A percentile compares a stretch with the other conserved stretches of the same genome.
phyloP scores from a whole-genome alignment of 306 rosid species.

The Inga laurina region DNA sequence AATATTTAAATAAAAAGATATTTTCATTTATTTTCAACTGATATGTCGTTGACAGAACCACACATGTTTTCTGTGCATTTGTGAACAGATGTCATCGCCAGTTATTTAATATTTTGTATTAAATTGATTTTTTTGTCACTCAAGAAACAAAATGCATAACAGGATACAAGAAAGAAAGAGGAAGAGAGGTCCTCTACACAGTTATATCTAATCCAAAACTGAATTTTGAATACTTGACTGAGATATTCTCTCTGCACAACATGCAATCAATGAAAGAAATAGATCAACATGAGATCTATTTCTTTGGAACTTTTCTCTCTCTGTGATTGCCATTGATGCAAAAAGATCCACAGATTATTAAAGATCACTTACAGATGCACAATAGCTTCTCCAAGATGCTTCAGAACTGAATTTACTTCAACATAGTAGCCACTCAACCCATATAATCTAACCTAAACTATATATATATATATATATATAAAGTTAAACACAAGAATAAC shows the following conservation, averaged over 20 bases:
- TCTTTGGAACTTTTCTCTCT: neutral
- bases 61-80: neutral
- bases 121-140: neutral
- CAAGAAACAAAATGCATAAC: neutral
- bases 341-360: neutral
- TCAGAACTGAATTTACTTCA: neutral
- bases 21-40: neutral
- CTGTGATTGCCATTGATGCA: neutral
- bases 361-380: neutral
- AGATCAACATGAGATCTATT: neutral
- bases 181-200: no score
- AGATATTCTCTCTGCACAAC: neutral
- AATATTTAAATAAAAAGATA: no score
- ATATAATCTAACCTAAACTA: neutral
- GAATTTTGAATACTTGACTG: neutral
- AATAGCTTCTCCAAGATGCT: neutral
- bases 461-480: neutral
- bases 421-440: neutral
- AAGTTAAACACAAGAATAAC: neutral
- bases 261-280: neutral
- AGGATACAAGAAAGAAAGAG: neutral
- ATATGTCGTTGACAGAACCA: no score
- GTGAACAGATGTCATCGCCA: neutral
- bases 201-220: neutral
- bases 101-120: neutral